A percentile compares a stretch with the other conserved stretches of the same genome.
phyloP scores from a whole-genome alignment of 371 early-diverging fungal species.

The Apophysomyces trapeziformis region DNA sequence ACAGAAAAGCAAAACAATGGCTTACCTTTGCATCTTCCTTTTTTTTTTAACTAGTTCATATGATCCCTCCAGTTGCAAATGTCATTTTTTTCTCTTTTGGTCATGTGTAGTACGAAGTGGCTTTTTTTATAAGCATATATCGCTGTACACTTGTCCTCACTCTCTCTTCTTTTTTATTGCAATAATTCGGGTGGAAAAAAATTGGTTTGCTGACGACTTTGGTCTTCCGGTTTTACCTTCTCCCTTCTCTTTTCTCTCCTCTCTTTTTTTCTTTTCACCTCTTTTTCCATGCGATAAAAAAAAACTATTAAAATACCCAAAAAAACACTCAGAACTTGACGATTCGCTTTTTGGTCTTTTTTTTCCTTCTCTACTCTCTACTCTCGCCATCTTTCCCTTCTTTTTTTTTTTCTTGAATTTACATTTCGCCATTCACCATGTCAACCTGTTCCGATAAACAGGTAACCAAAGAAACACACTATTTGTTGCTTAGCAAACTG shows the following conservation, averaged over 20 bases:
- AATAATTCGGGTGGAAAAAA: background rate
- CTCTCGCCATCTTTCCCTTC: background rate
- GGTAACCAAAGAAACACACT: slow-evolving; percentile 1
- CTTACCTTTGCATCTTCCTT: background rate
- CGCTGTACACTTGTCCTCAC: slow-evolving; percentile 8
- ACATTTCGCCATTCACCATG: slow-evolving; percentile 16
- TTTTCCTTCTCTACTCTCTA: slow-evolving; percentile 14
- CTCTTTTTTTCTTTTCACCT: background rate
- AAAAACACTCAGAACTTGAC: background rate
- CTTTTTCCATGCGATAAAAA: background rate
- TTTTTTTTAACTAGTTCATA: slow-evolving; percentile 5
- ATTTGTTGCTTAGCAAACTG: too few species aligned
- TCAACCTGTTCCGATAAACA: slow-evolving; percentile 15
- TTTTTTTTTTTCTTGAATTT: slow-evolving; percentile 13
- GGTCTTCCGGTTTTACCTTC: slow-evolving; percentile 9
- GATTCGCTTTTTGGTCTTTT: background rate
- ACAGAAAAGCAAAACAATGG: background rate
- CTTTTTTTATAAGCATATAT: slow-evolving; percentile 10
- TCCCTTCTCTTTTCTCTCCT: slow-evolving; percentile 8
- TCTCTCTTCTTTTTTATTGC: slow-evolving; percentile 6
- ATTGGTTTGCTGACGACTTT: too few species aligned
- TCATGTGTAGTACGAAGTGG: slow-evolving; percentile 7
- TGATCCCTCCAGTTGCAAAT: slow-evolving; percentile 12
- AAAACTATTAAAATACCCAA: background rate
- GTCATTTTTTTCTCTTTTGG: slow-evolving; percentile 13